Base-by-base conservation (phyloP, 805 yeast species). In the Saturnispora sekii region DNA sequence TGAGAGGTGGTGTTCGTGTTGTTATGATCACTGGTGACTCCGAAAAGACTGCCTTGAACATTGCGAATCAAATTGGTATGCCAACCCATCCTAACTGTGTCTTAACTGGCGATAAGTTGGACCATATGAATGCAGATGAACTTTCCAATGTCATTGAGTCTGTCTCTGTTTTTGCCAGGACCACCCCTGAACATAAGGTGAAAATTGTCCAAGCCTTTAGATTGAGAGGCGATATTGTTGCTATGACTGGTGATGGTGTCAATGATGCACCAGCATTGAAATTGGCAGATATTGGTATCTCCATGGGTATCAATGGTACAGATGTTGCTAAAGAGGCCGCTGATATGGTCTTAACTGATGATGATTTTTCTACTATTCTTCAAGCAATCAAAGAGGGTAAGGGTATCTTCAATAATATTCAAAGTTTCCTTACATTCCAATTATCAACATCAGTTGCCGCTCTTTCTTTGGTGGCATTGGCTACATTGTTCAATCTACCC, bases 241-340 rank as follows among this genome's bases (percentile, higher is more conserved):
- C 97, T 18, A 89, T 90, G 96, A 89, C 97, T n/a, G 98, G 98
- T 54, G 97, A 89, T 65, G 97, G 97, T 66, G 96, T 90, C 11
- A 89, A 89, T 62, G 97, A 89, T 69, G 97, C 97, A 0, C 97
- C 97, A n/a, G 97, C 97, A 5, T 72, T 90, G 55, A 89, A 90
- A 61, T 72, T 89, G 54, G 97, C 97, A 2, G 96, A 89, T 65
- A 89, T 89, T 54, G 97, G 97, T 57, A 86, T 90, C 54, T 81
- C 95, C 11, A 88, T 89, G 93, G 93, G 88, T 48, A 77, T 77
- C 54, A 81, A 84, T 68, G 98, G 98, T 48, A 93, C 97, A 0
- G 98, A 90, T 64, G 98, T 90, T 35, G 98, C 98, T 40, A 90
- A 90, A 59, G 98, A 90, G 63, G 97, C 97, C 2, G 85, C 96